Conservation (phyloP, 2,329 filamentous ascomycete genomes). For the Byssoonygena ceratinophila region DNA sequence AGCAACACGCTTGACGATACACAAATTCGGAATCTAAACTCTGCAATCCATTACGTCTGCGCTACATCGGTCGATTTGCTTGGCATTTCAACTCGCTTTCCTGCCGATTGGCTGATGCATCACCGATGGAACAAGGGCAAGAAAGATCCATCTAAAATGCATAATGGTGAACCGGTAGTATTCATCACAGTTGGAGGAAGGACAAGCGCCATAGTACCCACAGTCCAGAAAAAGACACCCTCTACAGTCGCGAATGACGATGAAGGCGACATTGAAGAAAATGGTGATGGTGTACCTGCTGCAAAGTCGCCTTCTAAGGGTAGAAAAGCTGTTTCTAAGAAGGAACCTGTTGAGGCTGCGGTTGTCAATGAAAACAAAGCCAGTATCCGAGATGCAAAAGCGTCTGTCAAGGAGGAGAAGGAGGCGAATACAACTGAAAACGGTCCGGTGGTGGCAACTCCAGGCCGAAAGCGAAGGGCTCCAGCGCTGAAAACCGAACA, state of each 20-base stretch:
- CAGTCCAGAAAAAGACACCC: constrained; percentile 71
- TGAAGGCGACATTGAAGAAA: not conserved
- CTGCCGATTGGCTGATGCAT: constrained; percentile 77
- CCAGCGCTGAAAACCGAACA: not conserved
- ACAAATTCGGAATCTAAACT: constrained; percentile 62
- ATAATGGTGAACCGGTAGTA: constrained; percentile 72
- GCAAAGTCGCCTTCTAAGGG: constrained; percentile 1
- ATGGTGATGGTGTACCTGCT: constrained; percentile 2
- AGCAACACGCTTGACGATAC: constrained; percentile 65
- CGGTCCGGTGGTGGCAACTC: not conserved
- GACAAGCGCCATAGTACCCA: constrained; percentile 80
- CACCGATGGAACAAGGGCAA: constrained; percentile 84
- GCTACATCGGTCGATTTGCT: constrained; percentile 65
- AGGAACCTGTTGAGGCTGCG: not conserved
- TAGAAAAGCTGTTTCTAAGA: not conserved
- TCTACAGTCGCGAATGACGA: constrained; percentile 38
- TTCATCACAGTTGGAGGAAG: constrained; percentile 83
- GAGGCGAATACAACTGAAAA: not conserved
- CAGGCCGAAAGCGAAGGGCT: constrained; percentile 9
- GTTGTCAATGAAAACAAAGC: constrained; percentile 8
- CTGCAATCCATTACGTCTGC: constrained; percentile 67
- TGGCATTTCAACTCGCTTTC: constrained; percentile 74
- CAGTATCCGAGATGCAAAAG: not conserved
- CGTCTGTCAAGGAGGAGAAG: constrained; percentile 9
- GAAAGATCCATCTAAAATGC: constrained; percentile 57